Percentiles rank a stretch among this genome's conserved stretches.
Evolutionary conservation across 2,329 filamentous ascomycete species (phyloP).

Genomic region (Rasamsonia emersonii): DNA sequence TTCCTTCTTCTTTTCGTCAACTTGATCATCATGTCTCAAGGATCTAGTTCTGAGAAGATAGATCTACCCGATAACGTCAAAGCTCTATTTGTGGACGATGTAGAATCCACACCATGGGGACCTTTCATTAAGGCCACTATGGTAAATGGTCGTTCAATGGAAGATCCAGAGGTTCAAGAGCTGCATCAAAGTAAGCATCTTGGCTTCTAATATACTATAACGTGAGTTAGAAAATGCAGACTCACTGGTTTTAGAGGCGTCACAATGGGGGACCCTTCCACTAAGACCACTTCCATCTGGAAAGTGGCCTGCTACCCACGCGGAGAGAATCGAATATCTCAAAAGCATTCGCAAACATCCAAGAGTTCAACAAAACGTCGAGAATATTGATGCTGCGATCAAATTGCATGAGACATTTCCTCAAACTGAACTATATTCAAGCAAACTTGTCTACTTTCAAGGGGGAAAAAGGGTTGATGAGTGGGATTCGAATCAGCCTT

Average conservation of each 20-base stretch:
- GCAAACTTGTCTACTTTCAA: slow-evolving; percentile 1
- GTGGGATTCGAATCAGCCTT: background rate
- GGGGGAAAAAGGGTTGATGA: slow-evolving; percentile 1
- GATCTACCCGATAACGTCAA: slow-evolving; percentile 1
- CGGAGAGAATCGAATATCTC: background rate
- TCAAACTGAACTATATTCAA: background rate
- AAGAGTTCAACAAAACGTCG: background rate
- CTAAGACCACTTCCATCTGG: background rate
- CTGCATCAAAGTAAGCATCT: background rate
- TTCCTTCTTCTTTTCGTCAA: background rate
- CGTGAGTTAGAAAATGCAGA: too few relatives aligned
- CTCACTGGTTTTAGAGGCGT: slow-evolving; percentile 1
- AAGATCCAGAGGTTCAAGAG: background rate
- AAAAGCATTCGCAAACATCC: background rate
- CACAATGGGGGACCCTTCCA: background rate
- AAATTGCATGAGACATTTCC: slow-evolving; percentile 1
- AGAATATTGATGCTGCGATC: background rate
- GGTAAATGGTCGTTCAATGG: background rate
- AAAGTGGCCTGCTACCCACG: background rate
- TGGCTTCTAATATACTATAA: background rate
- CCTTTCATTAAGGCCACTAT: background rate
- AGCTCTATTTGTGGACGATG: background rate
- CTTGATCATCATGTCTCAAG: background rate
- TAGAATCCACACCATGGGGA: slow-evolving; percentile 1
- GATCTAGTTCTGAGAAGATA: background rate